Evolutionary conservation across 305 asterid genomes (phyloP).

Genomic region (Fraxinus dipetala): DNA sequence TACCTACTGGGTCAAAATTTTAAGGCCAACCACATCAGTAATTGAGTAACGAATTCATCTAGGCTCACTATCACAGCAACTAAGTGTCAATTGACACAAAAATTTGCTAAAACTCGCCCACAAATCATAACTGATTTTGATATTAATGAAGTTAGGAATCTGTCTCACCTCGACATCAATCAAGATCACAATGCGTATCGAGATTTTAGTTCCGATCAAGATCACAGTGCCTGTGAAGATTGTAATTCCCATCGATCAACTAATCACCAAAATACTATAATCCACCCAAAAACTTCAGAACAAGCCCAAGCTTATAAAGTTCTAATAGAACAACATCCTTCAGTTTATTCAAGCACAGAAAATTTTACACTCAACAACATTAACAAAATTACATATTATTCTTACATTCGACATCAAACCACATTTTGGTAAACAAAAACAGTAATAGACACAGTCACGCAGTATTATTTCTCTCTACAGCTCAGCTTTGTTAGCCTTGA

Average conservation of each 20-base stretch:
- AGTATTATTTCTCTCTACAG: conserved; percentile 13
- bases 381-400: background rate
- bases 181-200: background rate
- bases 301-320: background rate
- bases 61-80: background rate
- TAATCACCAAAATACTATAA: background rate
- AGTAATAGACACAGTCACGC: background rate
- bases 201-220: too few species aligned
- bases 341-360: background rate
- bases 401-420: background rate
- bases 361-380: background rate
- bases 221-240: too few species aligned
- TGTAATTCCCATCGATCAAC: background rate
- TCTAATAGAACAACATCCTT: background rate
- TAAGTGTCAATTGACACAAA: background rate
- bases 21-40: too few species aligned
- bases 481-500: conserved; percentile 37
- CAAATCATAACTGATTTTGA: background rate
- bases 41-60: background rate
- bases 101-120: background rate
- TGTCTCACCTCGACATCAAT: too few species aligned
- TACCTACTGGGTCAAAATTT: too few species aligned
- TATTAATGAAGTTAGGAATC: too few species aligned
- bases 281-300: background rate
- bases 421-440: background rate